Conservation (phyloP, 176 grass and related monocot genomes). For the Phoenix roebelenii region DNA sequence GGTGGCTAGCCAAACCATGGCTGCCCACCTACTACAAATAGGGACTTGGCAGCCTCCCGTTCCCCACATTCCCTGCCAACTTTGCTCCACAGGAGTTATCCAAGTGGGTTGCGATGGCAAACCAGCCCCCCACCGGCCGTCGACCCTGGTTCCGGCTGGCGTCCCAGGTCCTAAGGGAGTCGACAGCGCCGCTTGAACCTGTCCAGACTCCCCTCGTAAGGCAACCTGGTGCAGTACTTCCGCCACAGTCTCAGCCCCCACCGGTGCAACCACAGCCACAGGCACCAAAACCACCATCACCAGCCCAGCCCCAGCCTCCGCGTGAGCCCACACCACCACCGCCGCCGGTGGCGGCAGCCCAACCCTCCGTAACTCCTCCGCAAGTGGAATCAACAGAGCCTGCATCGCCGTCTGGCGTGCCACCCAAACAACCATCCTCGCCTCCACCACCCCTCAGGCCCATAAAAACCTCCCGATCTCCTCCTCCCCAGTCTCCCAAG, state of each 20-base stretch:
- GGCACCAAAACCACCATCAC: neutral
- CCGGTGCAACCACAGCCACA: too few species aligned
- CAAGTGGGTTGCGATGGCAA: conserved; percentile 15
- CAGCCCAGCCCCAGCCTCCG: neutral
- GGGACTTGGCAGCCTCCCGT: neutral
- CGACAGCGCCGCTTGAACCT: neutral
- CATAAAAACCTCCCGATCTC: conserved; percentile 13
- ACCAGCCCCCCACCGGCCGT: conserved; percentile 13
- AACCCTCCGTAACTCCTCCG: neutral
- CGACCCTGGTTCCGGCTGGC: conserved; percentile 27
- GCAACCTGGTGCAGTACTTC: too few species aligned
- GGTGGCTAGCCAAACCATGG: neutral
- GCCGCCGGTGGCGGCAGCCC: neutral
- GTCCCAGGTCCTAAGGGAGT: conserved; percentile 9
- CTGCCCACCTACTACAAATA: conserved; percentile 17
- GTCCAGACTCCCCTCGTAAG: too few species aligned
- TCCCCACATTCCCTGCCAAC: neutral
- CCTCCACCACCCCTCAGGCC: conserved; percentile 1
- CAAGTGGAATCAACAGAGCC: neutral
- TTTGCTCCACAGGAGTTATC: neutral
- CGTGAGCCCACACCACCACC: neutral
- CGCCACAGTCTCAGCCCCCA: too few species aligned
- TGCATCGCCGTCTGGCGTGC: neutral
- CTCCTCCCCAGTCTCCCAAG: conserved; percentile 23
- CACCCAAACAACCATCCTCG: neutral